Evolutionary conservation across 192 early-diverging fungal species (phyloP).

Genomic region (Polychytrium aggregatum): DNA sequence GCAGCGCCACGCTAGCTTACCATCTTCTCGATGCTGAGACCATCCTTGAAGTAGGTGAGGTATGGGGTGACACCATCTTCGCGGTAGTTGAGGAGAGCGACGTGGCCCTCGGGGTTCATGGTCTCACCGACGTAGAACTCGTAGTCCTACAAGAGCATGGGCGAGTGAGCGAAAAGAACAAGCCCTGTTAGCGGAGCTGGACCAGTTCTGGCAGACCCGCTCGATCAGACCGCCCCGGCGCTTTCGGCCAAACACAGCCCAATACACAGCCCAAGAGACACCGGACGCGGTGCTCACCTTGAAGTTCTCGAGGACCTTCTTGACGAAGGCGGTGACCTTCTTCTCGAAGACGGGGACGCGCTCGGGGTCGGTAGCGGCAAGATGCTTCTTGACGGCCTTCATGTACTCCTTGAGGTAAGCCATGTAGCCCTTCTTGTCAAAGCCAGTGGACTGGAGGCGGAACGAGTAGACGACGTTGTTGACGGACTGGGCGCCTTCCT

Average conservation of each 20-base stretch:
- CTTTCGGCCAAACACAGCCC: not conserved
- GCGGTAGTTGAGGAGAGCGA: constrained; percentile 87
- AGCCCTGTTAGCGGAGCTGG: too few relatives aligned
- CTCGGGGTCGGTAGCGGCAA: constrained; percentile 48
- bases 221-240: too few relatives aligned
- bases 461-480: constrained; percentile 81
- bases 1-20: too few relatives aligned
- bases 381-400: constrained; percentile 62
- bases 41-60: constrained; percentile 85
- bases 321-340: constrained; percentile 49
- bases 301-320: constrained; percentile 70
- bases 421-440: constrained; percentile 89
- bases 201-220: not conserved
- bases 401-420: constrained; percentile 90
- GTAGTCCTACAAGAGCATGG: constrained; percentile 42
- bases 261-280: not conserved
- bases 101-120: constrained; percentile 81
- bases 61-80: constrained; percentile 87
- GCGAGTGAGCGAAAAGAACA: not conserved
- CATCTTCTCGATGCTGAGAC: constrained; percentile 68
- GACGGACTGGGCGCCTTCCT: constrained; percentile 49
- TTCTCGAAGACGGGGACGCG: constrained; percentile 51
- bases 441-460: constrained; percentile 59
- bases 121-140: constrained; percentile 82
- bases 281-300: too few relatives aligned